Evolutionary conservation across 129 eudicot genomes (phyloP), one percentile per base, ranked within the genome.

Genomic region (Daucus carota): DNA sequence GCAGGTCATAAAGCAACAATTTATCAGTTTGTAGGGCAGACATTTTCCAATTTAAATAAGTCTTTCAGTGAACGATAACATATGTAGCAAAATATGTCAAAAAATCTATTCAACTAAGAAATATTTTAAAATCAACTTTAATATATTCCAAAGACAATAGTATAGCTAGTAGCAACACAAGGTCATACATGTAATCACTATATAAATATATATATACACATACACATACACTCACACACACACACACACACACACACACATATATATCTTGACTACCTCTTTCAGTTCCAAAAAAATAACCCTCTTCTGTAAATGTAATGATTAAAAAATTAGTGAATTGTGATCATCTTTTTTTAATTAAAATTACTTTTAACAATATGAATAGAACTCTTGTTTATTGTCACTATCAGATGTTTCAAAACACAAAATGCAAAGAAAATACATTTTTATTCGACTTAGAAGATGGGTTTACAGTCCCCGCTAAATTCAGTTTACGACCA

Each of bases 1-100:
- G 84, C 86, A 84, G 76, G 48, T 9, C 32, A 24, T 7, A 60
- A 24, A 60, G 34, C 68, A 60, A 33, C 32, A 26, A 28, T 5
- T 3, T 1, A 50, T 50, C 59, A 50, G 18, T 50, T 50, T 43
- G 47, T 8, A 12, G 47, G 59, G 59, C 24, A 76, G 67, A 42
- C 41, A 73, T n/a, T n/a, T 29, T 42, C 10, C 11, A 3, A 42
- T 33, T n/a, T 18, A 12, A 42, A 40, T 2, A 20, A 34, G 14
- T 67, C 45, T 67, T 36, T 40, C 28, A 33, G 22, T 28, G 3
- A 63, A 31, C 13, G 38, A 29, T 63, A 34, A 6, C 8, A 17
- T 17, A 34, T 8, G 24, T 28, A 67, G 45, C 36, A 33, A 68
- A 3, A 3, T 65, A 31, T 32, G 41, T 66, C 22, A 42, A 16